These are phyloP conservation scores for Hypoxylon lienhwacheense DNA, from an alignment of 495 filamentous ascomycete species.

Conservation along the genomic window DNA sequence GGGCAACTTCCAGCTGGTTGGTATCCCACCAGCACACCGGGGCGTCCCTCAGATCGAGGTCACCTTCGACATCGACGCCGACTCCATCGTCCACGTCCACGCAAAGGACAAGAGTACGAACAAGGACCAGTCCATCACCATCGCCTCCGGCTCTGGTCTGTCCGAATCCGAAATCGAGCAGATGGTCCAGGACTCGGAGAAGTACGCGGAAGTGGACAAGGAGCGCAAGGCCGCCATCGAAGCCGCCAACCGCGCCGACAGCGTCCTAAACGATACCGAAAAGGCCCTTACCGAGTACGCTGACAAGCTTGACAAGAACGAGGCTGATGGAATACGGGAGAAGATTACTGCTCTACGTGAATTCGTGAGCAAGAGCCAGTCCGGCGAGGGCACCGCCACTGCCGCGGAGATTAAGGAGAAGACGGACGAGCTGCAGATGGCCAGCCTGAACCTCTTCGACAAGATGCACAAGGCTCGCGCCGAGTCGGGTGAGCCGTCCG, in stretches of 20 bases:
- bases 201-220: conserved; percentile 93
- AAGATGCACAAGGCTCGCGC: conserved; percentile 98
- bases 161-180: conserved; percentile 90
- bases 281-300: conserved; percentile 96
- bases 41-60: conserved; percentile 98
- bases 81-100: conserved; percentile 98
- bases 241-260: conserved; percentile 94
- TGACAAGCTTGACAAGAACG: conserved; percentile 93
- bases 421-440: conserved; percentile 95
- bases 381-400: conserved; percentile 81
- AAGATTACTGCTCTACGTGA: conserved; percentile 90
- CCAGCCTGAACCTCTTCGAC: conserved; percentile 95
- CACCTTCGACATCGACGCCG: conserved; percentile 98
- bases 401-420: conserved; percentile 94
- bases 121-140: conserved; percentile 99
- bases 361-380: conserved; percentile 91
- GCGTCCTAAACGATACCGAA: conserved; percentile 95
- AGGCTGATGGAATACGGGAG: conserved; percentile 88
- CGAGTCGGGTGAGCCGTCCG: conserved; percentile 57
- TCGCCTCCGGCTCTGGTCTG: conserved; percentile 96
- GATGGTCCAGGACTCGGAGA: conserved; percentile 98
- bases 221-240: conserved; percentile 95
- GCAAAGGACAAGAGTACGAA: conserved; percentile 99
- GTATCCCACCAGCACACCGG: conserved; percentile 95
- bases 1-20: conserved; percentile 99